Conservation (phyloP, 177 flowering plant genomes). For the Vitis hybrid region DNA sequence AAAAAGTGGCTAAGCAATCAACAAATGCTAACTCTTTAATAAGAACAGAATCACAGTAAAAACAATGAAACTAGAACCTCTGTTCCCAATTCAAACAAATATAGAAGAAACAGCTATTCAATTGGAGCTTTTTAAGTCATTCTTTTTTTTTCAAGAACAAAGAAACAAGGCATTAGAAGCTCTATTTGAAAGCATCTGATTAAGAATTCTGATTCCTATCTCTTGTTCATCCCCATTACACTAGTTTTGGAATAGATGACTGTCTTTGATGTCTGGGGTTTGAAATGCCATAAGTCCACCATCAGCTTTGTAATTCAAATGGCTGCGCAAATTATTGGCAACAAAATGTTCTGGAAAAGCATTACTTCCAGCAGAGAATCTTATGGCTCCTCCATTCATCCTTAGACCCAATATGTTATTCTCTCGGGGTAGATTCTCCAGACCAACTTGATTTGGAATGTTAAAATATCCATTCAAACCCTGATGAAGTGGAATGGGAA, state of each 20-base stretch:
- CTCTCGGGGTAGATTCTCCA: slow-evolving; percentile 17
- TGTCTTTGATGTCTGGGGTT: slow-evolving; percentile 11
- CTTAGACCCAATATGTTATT: slow-evolving; percentile 10
- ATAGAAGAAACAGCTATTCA: neutral
- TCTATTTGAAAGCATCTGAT: neutral
- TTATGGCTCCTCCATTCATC: slow-evolving; percentile 29
- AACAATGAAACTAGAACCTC: neutral
- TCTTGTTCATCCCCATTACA: neutral
- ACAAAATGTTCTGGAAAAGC: slow-evolving; percentile 12
- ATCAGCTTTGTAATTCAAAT: slow-evolving; percentile 14
- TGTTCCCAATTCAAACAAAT: neutral
- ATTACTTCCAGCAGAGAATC: slow-evolving; percentile 18
- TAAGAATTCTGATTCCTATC: neutral
- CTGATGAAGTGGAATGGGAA: slow-evolving; percentile 26
- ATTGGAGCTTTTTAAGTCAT: neutral
- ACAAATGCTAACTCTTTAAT: neutral
- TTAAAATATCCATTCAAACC: slow-evolving; percentile 17
- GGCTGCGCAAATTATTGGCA: slow-evolving; percentile 14
- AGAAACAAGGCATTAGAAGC: neutral
- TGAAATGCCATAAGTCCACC: slow-evolving; percentile 17
- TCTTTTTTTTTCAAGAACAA: neutral
- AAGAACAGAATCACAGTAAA: neutral
- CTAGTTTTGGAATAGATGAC: slow-evolving; percentile 16
- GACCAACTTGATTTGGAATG: slow-evolving; percentile 19
- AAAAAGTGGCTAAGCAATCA: neutral